Percentiles rank a stretch among this genome's conserved stretches.
phyloP scores from a whole-genome alignment of 2,329 filamentous ascomycete genomes.

The Calycina herbarum region DNA sequence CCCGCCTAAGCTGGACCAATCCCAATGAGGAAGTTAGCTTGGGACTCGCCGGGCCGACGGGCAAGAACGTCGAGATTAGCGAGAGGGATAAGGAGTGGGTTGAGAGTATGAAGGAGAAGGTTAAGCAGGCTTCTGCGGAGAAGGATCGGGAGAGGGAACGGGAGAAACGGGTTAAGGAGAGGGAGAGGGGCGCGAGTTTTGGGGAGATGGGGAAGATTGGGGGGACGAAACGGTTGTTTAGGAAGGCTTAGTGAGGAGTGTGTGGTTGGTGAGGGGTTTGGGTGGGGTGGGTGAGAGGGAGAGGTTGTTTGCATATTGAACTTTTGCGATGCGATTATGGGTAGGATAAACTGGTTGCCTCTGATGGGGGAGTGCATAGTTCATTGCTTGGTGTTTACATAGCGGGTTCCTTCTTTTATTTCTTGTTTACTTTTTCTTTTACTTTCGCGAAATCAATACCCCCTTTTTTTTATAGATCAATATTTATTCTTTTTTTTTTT shows the following conservation, averaged over 20 bases:
- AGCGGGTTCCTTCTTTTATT: not conserved
- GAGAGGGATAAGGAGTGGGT: constrained; percentile 79
- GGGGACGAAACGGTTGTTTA: constrained; percentile 69
- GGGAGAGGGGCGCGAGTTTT: constrained; percentile 39
- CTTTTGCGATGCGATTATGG: no score
- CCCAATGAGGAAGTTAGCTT: constrained; percentile 57
- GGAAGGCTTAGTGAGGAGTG: constrained; percentile 16
- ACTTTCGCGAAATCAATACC: not conserved
- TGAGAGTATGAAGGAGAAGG: constrained; percentile 78
- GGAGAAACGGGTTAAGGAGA: constrained; percentile 15
- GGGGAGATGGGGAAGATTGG: constrained; percentile 71
- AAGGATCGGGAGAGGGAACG: constrained; percentile 40
- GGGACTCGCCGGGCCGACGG: constrained; percentile 69
- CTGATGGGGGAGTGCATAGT: not conserved
- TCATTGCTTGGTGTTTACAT: not conserved
- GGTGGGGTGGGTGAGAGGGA: no score
- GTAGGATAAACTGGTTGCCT: no score
- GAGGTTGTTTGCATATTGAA: no score
- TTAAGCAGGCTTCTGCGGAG: constrained; percentile 68
- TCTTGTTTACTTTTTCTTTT: not conserved
- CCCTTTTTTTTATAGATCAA: not conserved
- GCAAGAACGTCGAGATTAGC: constrained; percentile 64
- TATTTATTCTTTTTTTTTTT: not conserved
- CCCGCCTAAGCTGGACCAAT: constrained; percentile 52
- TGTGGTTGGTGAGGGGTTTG: no score